Percentiles rank a stretch among this genome's conserved stretches.
These are phyloP conservation scores for Cyberlindnera xylosilytica DNA, from an alignment of 805 yeast genomes.

Conservation along the genomic window DNA sequence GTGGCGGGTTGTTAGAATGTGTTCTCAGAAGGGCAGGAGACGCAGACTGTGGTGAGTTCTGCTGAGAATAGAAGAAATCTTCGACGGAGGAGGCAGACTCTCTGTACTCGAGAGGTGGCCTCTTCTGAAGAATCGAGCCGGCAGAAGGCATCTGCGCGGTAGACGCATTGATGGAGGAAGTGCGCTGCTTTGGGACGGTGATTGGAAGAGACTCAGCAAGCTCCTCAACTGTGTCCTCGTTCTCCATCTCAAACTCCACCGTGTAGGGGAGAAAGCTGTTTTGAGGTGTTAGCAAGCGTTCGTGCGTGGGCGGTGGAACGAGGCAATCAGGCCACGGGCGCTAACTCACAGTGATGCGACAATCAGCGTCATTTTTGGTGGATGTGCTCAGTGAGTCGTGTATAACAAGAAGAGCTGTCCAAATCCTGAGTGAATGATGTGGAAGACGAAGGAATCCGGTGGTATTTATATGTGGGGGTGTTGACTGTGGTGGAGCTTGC, in stretches of 20 bases:
- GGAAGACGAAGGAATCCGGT: too few relatives aligned
- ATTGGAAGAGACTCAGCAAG: slow-evolving; percentile 20
- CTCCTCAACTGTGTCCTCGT: slow-evolving; percentile 31
- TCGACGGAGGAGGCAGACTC: slow-evolving; percentile 23
- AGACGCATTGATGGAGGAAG: slow-evolving; percentile 15
- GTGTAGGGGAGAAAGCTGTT: slow-evolving; percentile 66
- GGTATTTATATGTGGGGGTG: too few relatives aligned
- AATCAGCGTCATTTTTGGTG: slow-evolving; percentile 53
- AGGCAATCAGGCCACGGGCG: not conserved
- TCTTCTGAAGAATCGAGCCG: slow-evolving; percentile 10
- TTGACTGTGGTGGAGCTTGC: not conserved
- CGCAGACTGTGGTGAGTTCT: slow-evolving; percentile 14
- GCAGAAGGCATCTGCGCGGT: slow-evolving; percentile 18
- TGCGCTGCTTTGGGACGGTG: slow-evolving; percentile 21
- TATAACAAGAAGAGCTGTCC: too few relatives aligned
- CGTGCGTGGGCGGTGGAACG: not conserved
- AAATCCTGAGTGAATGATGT: too few relatives aligned
- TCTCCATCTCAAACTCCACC: slow-evolving; percentile 49
- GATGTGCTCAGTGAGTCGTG: too few relatives aligned
- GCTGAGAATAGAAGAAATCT: slow-evolving; percentile 23
- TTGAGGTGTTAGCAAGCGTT: not conserved
- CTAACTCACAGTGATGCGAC: slow-evolving; percentile 62
- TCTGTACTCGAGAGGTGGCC: slow-evolving; percentile 2
- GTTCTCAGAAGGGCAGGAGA: slow-evolving; percentile 5
- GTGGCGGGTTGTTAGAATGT: slow-evolving; percentile 1